A percentile compares a stretch with the other conserved stretches of the same genome.
Evolutionary conservation across 2,329 filamentous ascomycete species (phyloP).

Genomic region (Pleoardoris graminearum): DNA sequence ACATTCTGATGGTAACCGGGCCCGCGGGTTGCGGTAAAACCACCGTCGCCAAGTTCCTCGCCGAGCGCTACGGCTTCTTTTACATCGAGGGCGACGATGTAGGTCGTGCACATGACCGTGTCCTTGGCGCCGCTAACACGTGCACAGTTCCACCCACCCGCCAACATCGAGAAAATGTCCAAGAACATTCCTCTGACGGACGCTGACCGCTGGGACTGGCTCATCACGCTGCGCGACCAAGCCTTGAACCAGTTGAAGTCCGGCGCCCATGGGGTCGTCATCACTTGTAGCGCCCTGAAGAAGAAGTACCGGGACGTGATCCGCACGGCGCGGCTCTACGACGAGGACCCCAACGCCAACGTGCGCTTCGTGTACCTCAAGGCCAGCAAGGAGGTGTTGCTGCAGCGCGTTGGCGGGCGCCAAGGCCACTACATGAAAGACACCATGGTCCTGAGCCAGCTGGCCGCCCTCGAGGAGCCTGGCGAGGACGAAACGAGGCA

Average conservation of each 20-base stretch:
- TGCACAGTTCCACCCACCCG: constrained; percentile 53
- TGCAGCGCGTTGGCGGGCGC: constrained; percentile 73
- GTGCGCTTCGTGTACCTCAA: constrained; percentile 93
- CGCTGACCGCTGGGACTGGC: constrained; percentile 96
- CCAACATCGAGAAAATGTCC: constrained; percentile 79
- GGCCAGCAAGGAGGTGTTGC: constrained; percentile 73
- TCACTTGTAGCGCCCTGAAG: constrained; percentile 95
- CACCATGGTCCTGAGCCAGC: constrained; percentile 91
- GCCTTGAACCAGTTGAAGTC: constrained; percentile 43
- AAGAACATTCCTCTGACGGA: constrained; percentile 83
- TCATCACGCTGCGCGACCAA: constrained; percentile 58
- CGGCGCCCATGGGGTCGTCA: constrained; percentile 68
- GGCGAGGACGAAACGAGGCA: constrained; percentile 62
- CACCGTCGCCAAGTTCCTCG: constrained; percentile 53
- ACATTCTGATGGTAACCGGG: constrained; percentile 58
- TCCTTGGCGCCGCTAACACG: constrained; percentile 13
- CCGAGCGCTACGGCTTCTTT: constrained; percentile 47
- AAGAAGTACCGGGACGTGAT: constrained; percentile 86
- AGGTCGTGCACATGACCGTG: constrained; percentile 19
- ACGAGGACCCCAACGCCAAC: constrained; percentile 49
- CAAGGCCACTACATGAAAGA: constrained; percentile 94
- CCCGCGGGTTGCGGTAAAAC: constrained; percentile 60
- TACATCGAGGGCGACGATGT: constrained; percentile 59
- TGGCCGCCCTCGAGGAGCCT: constrained; percentile 84
- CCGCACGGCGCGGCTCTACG: constrained; percentile 53